phyloP scores from a whole-genome alignment of 2,329 filamentous ascomycete genomes.

The Blastomyces gilchristii region DNA sequence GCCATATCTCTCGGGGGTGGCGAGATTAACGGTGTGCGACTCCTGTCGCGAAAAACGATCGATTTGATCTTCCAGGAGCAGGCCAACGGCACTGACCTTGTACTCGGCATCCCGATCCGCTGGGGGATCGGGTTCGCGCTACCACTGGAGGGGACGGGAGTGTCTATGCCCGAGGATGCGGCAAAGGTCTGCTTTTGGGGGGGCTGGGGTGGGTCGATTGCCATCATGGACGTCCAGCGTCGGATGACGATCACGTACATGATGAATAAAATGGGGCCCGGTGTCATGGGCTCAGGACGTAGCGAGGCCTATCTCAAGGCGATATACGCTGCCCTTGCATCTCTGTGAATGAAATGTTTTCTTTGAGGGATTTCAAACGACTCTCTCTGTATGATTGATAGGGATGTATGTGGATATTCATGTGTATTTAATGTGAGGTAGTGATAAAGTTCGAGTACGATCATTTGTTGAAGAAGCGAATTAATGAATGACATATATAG shows the following conservation, averaged over 20 bases:
- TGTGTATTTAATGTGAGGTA: background rate
- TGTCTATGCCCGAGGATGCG: slow-evolving; percentile 20
- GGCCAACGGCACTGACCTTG: slow-evolving; percentile 33
- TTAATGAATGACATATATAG: background rate
- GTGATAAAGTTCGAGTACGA: background rate
- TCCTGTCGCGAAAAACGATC: slow-evolving; percentile 35
- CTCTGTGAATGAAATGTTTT: background rate
- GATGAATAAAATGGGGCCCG: slow-evolving; percentile 38
- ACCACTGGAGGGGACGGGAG: slow-evolving; percentile 18
- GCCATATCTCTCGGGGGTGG: slow-evolving; percentile 22
- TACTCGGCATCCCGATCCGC: slow-evolving; percentile 25
- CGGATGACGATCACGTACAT: slow-evolving; percentile 36
- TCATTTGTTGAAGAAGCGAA: background rate
- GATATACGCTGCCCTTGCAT: slow-evolving; percentile 22
- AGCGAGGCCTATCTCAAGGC: slow-evolving; percentile 24
- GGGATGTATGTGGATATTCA: background rate
- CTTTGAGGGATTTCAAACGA: background rate
- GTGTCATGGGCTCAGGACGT: slow-evolving; percentile 23
- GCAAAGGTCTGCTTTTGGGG: slow-evolving; percentile 35
- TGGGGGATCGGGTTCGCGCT: slow-evolving; percentile 38
- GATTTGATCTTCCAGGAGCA: slow-evolving; percentile 40
- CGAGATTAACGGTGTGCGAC: slow-evolving; percentile 26
- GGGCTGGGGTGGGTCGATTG: slow-evolving; percentile 39
- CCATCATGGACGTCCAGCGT: slow-evolving; percentile 36
- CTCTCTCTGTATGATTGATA: background rate